phyloP scores from a whole-genome alignment of 1,284 basidiomycete species.

The Malassezia caprae region DNA sequence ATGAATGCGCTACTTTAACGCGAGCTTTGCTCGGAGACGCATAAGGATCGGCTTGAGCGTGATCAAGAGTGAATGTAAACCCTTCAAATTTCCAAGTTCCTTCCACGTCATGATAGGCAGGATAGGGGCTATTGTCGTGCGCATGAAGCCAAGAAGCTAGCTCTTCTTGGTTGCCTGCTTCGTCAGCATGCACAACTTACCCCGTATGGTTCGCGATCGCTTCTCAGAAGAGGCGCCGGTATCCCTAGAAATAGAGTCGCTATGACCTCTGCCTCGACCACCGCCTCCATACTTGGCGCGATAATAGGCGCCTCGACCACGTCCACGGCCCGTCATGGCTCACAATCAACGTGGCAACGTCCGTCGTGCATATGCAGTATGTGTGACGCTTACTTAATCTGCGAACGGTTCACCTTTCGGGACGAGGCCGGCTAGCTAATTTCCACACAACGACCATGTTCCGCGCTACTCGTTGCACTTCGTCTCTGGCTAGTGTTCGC shows the following conservation, averaged over 20 bases:
- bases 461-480: slow-evolving; percentile 2
- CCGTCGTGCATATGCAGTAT: background rate
- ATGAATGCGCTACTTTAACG: slow-evolving; percentile 3
- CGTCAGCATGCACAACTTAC: background rate
- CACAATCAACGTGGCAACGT: background rate
- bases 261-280: background rate
- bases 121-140: slow-evolving; percentile 15
- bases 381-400: background rate
- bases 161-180: background rate
- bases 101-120: slow-evolving; percentile 17
- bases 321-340: background rate
- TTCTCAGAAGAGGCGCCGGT: background rate
- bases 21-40: slow-evolving; percentile 16
- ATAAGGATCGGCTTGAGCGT: slow-evolving; percentile 18
- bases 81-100: slow-evolving; percentile 13
- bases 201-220: background rate
- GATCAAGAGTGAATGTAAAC: slow-evolving; percentile 13
- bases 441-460: background rate
- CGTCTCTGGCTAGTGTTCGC: background rate
- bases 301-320: slow-evolving; percentile 15
- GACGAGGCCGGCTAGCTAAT: background rate
- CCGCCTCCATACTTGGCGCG: slow-evolving; percentile 10
- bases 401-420: background rate
- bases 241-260: background rate
- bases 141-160: background rate